Conservation (phyloP, 2,329 filamentous ascomycete genomes). For the Pseudogymnoascus sp. region DNA sequence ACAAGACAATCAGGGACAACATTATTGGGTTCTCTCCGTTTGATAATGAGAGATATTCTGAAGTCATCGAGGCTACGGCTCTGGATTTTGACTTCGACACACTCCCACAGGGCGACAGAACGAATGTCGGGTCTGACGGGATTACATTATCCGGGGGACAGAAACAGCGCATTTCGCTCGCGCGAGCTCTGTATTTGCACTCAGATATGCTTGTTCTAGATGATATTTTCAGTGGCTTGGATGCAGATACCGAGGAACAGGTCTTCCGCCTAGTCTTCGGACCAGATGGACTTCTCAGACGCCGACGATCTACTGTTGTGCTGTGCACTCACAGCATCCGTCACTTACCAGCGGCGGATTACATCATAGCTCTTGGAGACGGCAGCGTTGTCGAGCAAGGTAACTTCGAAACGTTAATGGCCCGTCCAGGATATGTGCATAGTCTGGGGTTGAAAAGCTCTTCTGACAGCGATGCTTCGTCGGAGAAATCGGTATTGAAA, state of each 20-base stretch:
- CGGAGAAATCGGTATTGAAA: neutral
- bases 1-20: slow-evolving; percentile 35
- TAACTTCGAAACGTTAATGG: slow-evolving; percentile 30
- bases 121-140: slow-evolving; percentile 22
- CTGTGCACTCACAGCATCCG: slow-evolving; percentile 30
- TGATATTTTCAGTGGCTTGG: slow-evolving; percentile 24
- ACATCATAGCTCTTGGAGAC: slow-evolving; percentile 31
- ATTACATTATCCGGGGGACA: slow-evolving; percentile 20
- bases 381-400: slow-evolving; percentile 33
- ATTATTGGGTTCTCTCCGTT: slow-evolving; percentile 30
- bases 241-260: slow-evolving; percentile 21
- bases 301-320: slow-evolving; percentile 31
- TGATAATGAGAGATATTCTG: slow-evolving; percentile 25
- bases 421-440: slow-evolving; percentile 14
- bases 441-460: neutral
- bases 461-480: slow-evolving; percentile 12
- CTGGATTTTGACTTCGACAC: slow-evolving; percentile 23
- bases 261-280: slow-evolving; percentile 20
- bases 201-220: slow-evolving; percentile 20
- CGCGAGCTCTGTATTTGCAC: slow-evolving; percentile 19
- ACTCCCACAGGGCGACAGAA: slow-evolving; percentile 23
- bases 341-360: slow-evolving; percentile 31
- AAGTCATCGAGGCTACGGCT: slow-evolving; percentile 23
- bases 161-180: slow-evolving; percentile 19
- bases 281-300: slow-evolving; percentile 15